Evolutionary conservation across 108 stramenopile species (phyloP).

Genomic region (Pseudonitzschia pungens): DNA sequence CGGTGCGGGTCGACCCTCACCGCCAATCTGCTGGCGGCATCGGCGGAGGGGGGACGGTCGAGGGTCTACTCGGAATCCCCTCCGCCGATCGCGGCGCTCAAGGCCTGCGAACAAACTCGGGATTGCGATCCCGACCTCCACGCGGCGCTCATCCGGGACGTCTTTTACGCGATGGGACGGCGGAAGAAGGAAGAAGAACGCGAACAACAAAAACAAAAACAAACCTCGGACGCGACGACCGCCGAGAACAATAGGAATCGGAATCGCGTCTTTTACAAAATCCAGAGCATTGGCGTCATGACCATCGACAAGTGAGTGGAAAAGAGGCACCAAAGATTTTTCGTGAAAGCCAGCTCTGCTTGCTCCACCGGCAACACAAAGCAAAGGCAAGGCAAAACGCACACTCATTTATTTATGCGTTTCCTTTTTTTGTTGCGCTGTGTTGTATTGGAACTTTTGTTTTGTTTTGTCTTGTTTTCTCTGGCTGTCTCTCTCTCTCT

Average conservation of each 20-base stretch:
- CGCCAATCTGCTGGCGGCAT: constrained; percentile 87
- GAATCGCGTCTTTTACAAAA: constrained; percentile 91
- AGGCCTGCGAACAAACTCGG: constrained; percentile 38
- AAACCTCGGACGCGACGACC: background rate
- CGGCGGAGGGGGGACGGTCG: constrained; percentile 37
- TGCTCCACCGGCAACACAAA: no score
- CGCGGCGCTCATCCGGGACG: constrained; percentile 58
- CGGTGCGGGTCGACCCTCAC: constrained; percentile 91
- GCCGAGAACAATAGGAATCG: no score
- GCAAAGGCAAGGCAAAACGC: no score
- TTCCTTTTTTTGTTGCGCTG: background rate
- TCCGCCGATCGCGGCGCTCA: constrained; percentile 62
- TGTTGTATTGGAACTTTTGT: background rate
- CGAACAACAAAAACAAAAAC: constrained; percentile 31
- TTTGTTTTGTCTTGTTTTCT: background rate
- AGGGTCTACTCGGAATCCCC: constrained; percentile 81
- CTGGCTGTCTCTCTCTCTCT: constrained; percentile 1
- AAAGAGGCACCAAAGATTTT: background rate
- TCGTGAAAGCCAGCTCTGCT: no score
- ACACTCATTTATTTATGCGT: background rate
- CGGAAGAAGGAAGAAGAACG: constrained; percentile 11
- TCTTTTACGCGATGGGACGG: constrained; percentile 75
- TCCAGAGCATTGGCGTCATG: constrained; percentile 76
- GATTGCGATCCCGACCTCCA: constrained; percentile 42
- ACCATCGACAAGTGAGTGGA: constrained; percentile 34